Evolutionary conservation across 805 yeast species (phyloP), one percentile per base, ranked within the genome.

Genomic region (Wickerhamiella kurtzmanii): DNA sequence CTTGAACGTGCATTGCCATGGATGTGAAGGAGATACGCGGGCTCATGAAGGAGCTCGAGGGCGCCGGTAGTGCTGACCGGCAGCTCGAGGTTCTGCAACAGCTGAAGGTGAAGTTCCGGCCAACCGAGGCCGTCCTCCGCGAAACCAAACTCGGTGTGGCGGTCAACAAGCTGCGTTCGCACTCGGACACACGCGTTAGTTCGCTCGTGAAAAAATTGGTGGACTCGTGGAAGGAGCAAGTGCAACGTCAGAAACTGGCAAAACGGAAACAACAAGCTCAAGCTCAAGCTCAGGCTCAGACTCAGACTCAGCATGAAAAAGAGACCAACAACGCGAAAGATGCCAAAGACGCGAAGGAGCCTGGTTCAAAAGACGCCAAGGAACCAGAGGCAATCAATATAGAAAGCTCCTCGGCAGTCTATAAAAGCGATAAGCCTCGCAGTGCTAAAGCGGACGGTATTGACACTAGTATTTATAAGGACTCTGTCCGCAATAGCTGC

Each of bases 81-180:
- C 75, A 83, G 22, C 59, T 82, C 47, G 82, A 80, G 60, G 73
- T 88, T 16, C 67, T 89, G 53, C 73, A 70, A 39, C 69, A 74
- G 20, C 67, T 89, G 50, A 78, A 81, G 54, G 75, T 72, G 48
- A 84, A 83, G 11, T 83, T 86, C 45, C 69, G 71, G 55, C 96
- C 97, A 8, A 79, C 94, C 1, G 97, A 89, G 60, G 76, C 79
- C 60, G 69, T 89, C 35, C 70, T 89, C 44, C 75, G 96, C 58
- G 94, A 89, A 59, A 92, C 98, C 6, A 87, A 86, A 63, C 89
- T 92, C n/a, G 98, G 98, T 53, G 89, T 92, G 16, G 89, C 88
- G 6, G 96, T 92, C 38, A 92, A 92, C 67, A 87, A 85, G 64
- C 77, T 82, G 58, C 77, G 95, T 53, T 66, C 83, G 6, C 84